Evolutionary conservation across 306 rosid genomes (phyloP).

Genomic region (Lupinus albus): DNA sequence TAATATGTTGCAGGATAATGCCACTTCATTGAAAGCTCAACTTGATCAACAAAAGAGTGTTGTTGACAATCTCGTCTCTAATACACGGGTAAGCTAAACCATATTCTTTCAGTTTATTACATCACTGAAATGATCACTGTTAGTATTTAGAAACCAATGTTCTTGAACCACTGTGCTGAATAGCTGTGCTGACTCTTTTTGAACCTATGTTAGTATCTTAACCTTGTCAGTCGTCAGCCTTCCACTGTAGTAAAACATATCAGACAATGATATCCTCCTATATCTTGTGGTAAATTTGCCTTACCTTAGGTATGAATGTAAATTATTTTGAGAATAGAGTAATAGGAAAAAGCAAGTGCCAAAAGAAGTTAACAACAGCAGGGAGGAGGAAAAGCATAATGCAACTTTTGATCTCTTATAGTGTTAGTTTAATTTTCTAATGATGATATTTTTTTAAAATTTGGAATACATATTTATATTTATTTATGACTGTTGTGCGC

Average conservation of each 20-base stretch:
- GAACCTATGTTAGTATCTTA: too few relatives aligned
- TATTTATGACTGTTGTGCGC: slow-evolving; percentile 20
- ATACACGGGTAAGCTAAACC: slow-evolving; percentile 71
- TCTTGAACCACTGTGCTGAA: slow-evolving; percentile 19
- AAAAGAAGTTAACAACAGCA: background rate
- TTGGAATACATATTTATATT: slow-evolving; percentile 22
- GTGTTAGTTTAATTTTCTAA: slow-evolving; percentile 21
- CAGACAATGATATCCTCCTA: background rate
- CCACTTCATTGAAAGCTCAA: slow-evolving; percentile 82
- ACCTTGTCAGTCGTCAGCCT: too few relatives aligned
- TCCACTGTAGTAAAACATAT: too few relatives aligned
- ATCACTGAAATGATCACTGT: slow-evolving; percentile 5
- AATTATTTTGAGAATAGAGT: slow-evolving; percentile 15
- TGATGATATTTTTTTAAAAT: slow-evolving; percentile 15
- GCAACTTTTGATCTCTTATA: too few relatives aligned
- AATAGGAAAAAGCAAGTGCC: slow-evolving; percentile 5
- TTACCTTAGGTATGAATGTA: slow-evolving; percentile 1
- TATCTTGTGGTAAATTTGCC: background rate
- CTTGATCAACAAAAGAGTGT: slow-evolving; percentile 95
- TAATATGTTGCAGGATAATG: slow-evolving; percentile 78
- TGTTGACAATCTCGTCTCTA: slow-evolving; percentile 91
- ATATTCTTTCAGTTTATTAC: slow-evolving; percentile 17
- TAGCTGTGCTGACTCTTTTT: slow-evolving; percentile 22
- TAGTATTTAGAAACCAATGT: slow-evolving; percentile 10
- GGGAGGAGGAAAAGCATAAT: too few relatives aligned